Percentiles rank a stretch among this genome's conserved stretches.
These are phyloP conservation scores for Amorphotheca resinae DNA, from an alignment of 495 filamentous ascomycete species.

Conservation along the genomic window DNA sequence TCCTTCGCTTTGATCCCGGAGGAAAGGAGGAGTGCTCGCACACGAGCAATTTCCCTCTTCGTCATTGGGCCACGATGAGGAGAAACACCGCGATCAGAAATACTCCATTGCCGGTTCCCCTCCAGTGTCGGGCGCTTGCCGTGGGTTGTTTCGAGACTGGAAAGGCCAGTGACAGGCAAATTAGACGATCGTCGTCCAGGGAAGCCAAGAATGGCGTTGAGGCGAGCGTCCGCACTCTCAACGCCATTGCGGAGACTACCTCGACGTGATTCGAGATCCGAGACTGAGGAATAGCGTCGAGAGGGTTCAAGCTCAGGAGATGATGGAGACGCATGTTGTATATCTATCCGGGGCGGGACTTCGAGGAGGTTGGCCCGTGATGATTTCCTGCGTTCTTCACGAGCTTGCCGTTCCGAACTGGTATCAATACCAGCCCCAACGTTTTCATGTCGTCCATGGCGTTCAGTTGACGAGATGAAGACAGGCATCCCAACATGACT, in stretches of 20 bases:
- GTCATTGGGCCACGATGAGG: slow-evolving; percentile 29
- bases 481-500: slow-evolving; percentile 35
- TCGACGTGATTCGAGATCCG: slow-evolving; percentile 17
- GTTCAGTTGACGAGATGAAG: slow-evolving; percentile 31
- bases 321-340: slow-evolving; percentile 37
- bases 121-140: slow-evolving; percentile 6
- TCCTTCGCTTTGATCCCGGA: slow-evolving; percentile 78
- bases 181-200: slow-evolving; percentile 30
- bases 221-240: slow-evolving; percentile 21
- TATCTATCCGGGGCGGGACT: slow-evolving; percentile 45
- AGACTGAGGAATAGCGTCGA: slow-evolving; percentile 14
- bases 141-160: slow-evolving; percentile 17
- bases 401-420: background rate
- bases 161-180: slow-evolving; percentile 22
- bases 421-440: background rate
- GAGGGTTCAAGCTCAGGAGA: slow-evolving; percentile 13
- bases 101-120: slow-evolving; percentile 51
- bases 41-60: slow-evolving; percentile 60
- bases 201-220: slow-evolving; percentile 25
- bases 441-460: slow-evolving; percentile 23
- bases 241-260: slow-evolving; percentile 16
- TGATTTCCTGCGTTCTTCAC: slow-evolving; percentile 19
- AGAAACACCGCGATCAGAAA: slow-evolving; percentile 45
- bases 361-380: slow-evolving; percentile 43
- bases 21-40: slow-evolving; percentile 60